Conservation (phyloP, 192 early-diverging fungal genomes). For the Coemansia sp. region DNA sequence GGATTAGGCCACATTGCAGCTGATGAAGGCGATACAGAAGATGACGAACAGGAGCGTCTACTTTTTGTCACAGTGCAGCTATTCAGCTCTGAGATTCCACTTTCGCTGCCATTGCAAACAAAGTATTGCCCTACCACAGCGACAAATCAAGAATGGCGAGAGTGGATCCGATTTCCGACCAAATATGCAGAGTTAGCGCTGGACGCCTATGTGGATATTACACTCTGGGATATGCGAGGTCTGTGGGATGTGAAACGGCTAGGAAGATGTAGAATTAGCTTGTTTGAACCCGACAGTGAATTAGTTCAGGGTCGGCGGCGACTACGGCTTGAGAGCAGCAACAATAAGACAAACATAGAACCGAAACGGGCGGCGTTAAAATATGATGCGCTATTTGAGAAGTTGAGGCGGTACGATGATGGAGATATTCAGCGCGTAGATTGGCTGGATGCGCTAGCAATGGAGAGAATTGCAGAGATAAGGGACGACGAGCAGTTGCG, state of each 20-base stretch:
- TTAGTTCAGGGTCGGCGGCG: conserved; percentile 85
- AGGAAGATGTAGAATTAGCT: conserved; percentile 71
- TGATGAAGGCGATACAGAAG: conserved; percentile 4
- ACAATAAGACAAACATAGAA: conserved; percentile 57
- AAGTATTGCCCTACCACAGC: conserved; percentile 25
- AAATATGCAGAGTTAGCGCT: conserved; percentile 82
- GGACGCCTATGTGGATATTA: conserved; percentile 67
- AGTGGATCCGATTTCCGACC: conserved; percentile 89
- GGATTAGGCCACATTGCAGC: conserved; percentile 10
- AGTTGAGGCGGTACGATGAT: conserved; percentile 80
- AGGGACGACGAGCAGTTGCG: conserved; percentile 58
- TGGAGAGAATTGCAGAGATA: conserved; percentile 85
- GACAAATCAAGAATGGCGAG: conserved; percentile 68
- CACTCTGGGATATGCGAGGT: conserved; percentile 76
- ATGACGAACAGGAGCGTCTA: conserved; percentile 3
- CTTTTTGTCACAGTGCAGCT: conserved; percentile 47
- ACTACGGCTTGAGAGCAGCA: conserved; percentile 51
- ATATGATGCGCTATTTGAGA: conserved; percentile 79
- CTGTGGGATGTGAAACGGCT: conserved; percentile 72
- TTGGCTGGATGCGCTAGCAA: conserved; percentile 90
- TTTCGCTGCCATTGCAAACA: conserved; percentile 48
- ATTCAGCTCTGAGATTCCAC: conserved; percentile 43
- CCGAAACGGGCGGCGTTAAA: conserved; percentile 42
- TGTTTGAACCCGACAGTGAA: conserved; percentile 86
- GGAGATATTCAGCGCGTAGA: conserved; percentile 84